Evolutionary conservation across 768 basidiomycete species (phyloP).

Genomic region (Termitomyces sp.): DNA sequence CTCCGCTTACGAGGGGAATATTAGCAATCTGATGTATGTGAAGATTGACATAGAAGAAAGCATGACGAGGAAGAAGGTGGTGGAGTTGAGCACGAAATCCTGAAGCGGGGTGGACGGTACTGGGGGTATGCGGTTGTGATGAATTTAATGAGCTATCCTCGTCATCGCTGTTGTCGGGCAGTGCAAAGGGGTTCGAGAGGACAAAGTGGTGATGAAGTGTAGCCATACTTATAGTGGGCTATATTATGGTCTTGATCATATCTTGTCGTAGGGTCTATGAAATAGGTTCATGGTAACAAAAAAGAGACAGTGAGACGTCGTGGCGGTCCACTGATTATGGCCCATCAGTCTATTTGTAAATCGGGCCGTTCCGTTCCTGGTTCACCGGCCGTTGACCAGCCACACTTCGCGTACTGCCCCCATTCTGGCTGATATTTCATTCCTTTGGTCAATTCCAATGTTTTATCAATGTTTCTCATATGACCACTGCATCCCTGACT

Average conservation of each 20-base stretch:
- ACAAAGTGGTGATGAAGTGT: constrained; percentile 9
- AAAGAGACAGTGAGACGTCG: neutral
- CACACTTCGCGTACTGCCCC: neutral
- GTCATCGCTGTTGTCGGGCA: constrained; percentile 5
- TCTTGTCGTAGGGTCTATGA: neutral
- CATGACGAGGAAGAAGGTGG: constrained; percentile 59
- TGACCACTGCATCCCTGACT: neutral
- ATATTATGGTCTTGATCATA: neutral
- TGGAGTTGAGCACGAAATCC: constrained; percentile 55
- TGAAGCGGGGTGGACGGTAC: neutral
- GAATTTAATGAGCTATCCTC: constrained; percentile 8
- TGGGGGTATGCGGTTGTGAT: constrained; percentile 8
- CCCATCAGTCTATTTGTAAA: neutral
- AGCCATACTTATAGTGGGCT: constrained; percentile 1
- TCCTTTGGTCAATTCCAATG: neutral
- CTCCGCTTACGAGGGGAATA: constrained; percentile 66
- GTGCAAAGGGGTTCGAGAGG: constrained; percentile 14
- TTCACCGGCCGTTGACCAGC: neutral
- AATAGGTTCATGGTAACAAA: neutral
- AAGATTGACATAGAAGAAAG: constrained; percentile 58
- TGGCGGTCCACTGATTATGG: neutral
- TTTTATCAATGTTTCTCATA: neutral
- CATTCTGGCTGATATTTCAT: neutral
- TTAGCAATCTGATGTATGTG: constrained; percentile 63
- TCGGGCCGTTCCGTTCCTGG: neutral